A percentile compares a stretch with the other conserved stretches of the same genome.
These are phyloP conservation scores for Gremmenia infestans DNA, from an alignment of 2,329 filamentous ascomycete genomes.

Conservation along the genomic window DNA sequence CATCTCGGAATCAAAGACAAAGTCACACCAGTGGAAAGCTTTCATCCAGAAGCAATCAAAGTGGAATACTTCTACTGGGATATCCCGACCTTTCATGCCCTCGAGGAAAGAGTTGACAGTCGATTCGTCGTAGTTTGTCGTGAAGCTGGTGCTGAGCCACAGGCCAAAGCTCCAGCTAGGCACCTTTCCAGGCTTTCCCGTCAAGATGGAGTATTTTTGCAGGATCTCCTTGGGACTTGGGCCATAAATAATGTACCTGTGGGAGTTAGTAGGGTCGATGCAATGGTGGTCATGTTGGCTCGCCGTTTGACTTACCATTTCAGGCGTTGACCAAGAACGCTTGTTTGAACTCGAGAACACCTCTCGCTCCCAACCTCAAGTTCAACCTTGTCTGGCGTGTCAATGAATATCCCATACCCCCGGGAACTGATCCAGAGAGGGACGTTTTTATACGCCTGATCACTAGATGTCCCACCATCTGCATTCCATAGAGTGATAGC, in stretches of 20 bases:
- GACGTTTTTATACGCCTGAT: slow-evolving; percentile 69
- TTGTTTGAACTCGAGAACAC: slow-evolving; percentile 65
- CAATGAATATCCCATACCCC: slow-evolving; percentile 75
- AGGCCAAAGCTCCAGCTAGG: slow-evolving; percentile 73
- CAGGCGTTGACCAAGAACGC: slow-evolving; percentile 62
- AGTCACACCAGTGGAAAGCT: slow-evolving; percentile 61
- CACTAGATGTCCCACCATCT: slow-evolving; percentile 61
- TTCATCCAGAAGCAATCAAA: slow-evolving; percentile 62
- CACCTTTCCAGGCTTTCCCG: slow-evolving; percentile 58
- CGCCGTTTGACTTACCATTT: slow-evolving; percentile 46
- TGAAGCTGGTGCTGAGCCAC: slow-evolving; percentile 69
- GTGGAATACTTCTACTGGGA: slow-evolving; percentile 57
- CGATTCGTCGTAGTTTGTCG: slow-evolving; percentile 54
- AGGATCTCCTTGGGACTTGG: slow-evolving; percentile 68
- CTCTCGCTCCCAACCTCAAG: slow-evolving; percentile 71
- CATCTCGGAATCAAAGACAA: slow-evolving; percentile 51
- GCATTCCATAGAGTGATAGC: slow-evolving; percentile 60
- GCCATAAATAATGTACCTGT: slow-evolving; percentile 62
- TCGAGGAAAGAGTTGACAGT: slow-evolving; percentile 55
- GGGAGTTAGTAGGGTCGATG: not conserved
- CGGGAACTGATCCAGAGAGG: slow-evolving; percentile 65
- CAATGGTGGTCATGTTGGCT: too few relatives aligned
- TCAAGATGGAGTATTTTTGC: slow-evolving; percentile 60
- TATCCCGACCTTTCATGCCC: slow-evolving; percentile 50
- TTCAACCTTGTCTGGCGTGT: slow-evolving; percentile 63